Conservation (phyloP, 495 filamentous ascomycete species). For the Penicillium samsonianum region DNA sequence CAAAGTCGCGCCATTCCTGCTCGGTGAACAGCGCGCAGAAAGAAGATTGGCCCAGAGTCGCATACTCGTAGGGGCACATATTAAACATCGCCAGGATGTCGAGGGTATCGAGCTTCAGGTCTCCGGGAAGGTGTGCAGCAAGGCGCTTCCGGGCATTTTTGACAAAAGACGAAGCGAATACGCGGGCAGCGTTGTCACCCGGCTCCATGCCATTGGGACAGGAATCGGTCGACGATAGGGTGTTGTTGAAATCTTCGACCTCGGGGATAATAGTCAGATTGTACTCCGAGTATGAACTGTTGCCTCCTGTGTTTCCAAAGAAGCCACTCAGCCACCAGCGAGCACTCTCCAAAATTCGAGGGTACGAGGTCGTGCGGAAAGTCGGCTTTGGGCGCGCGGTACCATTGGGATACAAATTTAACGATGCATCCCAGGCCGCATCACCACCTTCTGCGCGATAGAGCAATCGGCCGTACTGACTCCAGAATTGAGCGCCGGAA, state of each 20-base stretch:
- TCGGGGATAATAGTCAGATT: constrained; percentile 52
- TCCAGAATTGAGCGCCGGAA: constrained; percentile 53
- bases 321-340: constrained; percentile 43
- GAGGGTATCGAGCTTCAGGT: constrained; percentile 50
- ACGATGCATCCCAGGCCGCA: constrained; percentile 42
- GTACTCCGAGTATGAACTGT: constrained; percentile 40
- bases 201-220: constrained; percentile 22
- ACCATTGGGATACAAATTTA: constrained; percentile 48
- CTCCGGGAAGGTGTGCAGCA: constrained; percentile 23
- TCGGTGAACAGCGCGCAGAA: constrained; percentile 60
- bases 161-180: constrained; percentile 24
- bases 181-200: constrained; percentile 20
- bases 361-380: constrained; percentile 52
- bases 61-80: constrained; percentile 40
- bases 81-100: constrained; percentile 58
- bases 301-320: constrained; percentile 39
- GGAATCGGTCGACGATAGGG: constrained; percentile 45
- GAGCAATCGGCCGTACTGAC: constrained; percentile 52
- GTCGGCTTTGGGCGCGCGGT: constrained; percentile 47
- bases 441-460: constrained; percentile 47
- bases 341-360: constrained; percentile 51
- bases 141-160: constrained; percentile 26
- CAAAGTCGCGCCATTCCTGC: constrained; percentile 58
- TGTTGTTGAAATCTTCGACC: constrained; percentile 49
- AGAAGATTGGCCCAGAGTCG: constrained; percentile 30